phyloP scores from a whole-genome alignment of 192 early-diverging fungal genomes.

The Coemansia asiatica region DNA sequence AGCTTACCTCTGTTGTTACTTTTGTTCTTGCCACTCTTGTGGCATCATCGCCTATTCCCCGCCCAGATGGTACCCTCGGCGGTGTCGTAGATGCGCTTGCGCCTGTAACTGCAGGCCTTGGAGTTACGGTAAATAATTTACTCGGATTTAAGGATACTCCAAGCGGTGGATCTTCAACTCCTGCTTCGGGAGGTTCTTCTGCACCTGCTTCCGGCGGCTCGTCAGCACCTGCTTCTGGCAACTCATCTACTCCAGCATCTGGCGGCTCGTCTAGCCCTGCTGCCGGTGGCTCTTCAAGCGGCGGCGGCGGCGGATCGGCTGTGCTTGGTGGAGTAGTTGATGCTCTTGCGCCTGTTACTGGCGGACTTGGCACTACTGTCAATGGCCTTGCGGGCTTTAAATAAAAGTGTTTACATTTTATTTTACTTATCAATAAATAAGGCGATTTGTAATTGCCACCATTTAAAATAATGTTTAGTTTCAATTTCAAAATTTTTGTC shows the following conservation, averaged over 20 bases:
- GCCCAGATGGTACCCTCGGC: neutral
- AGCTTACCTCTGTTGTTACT: neutral
- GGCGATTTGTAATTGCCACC: too few species aligned
- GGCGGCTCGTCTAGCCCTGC: neutral
- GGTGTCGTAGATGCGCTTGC: constrained; percentile 12
- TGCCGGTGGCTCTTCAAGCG: neutral
- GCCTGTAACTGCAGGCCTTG: constrained; percentile 7
- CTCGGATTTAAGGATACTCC: constrained; percentile 4
- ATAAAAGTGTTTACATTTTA: neutral
- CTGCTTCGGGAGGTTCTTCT: neutral
- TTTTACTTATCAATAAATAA: neutral
- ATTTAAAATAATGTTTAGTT: too few species aligned
- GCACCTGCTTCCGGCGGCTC: neutral
- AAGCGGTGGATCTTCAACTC: constrained; percentile 1
- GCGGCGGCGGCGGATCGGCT: neutral
- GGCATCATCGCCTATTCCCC: constrained; percentile 9
- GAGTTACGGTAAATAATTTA: constrained; percentile 1
- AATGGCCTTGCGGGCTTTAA: constrained; percentile 1
- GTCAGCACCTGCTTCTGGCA: neutral
- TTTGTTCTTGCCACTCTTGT: constrained; percentile 8
- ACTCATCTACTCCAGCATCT: neutral
- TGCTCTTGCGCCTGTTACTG: neutral
- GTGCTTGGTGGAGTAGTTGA: constrained; percentile 8
- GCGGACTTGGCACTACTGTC: neutral
- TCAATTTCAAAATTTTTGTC: too few species aligned